Base-by-base conservation (phyloP, 75 land plant species). In the Pinus albicaulis region DNA sequence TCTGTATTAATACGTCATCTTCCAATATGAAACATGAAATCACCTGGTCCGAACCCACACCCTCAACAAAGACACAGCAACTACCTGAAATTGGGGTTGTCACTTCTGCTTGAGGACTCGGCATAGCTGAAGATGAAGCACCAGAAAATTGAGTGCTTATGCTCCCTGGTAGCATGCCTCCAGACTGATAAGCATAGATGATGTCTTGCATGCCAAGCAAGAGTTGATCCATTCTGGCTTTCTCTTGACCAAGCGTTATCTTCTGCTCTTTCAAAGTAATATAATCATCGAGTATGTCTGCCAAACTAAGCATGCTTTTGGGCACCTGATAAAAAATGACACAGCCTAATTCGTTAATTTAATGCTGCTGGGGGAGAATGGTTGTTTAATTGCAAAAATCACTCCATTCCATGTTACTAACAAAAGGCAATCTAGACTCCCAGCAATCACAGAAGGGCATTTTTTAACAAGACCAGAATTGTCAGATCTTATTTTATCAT, bases 231-330 rank as follows among this genome's bases (percentile, higher is more conserved):
- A 91, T 78, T 75, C 86, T 66, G 22, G 57, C 28, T 24, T 77
- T 87, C 80, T 90, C 92, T 65, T 79, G 86, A 19, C 86, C 88
- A 79, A 91, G 0, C 16, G 75, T 60, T 82, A 91, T 77, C 76
- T 73, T 83, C 78, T 91, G 83, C 80, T 89, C 91, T 80, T 91
- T 91, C 79, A 91, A 65, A 55, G 55, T n/a, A 16, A 91, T 84
- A 74, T 91, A 88, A 86, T 91, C 93, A 31, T 91, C 84, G 63
- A 91, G 64, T 19, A 91, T 91, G 41, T 81, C 86, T 57, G 55
- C 83, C 72, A 91, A 70, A 58, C 83, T 86, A 73, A 91, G 44
- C 85, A 91, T 82, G 16, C 86, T 77, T 64, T 84, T 82, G 11
- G 93, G 93, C 28, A 81, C 93, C 92, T 90, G 77, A 69, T 61